phyloP scores from a whole-genome alignment of 495 filamentous ascomycete species.

The Immersiella caudata region DNA sequence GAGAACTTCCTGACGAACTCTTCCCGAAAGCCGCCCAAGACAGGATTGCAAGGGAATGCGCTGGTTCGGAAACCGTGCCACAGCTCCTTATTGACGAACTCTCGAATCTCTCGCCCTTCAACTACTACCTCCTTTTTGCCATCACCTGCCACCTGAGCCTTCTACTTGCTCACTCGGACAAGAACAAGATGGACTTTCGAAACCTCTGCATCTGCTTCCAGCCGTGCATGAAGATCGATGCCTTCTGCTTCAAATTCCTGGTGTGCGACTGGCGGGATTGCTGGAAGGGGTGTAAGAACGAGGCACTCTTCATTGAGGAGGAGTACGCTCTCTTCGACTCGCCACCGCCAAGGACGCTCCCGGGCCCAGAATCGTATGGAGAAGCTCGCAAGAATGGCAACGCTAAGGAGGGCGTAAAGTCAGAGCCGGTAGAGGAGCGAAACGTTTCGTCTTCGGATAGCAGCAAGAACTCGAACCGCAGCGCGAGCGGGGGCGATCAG shows the following conservation, averaged over 20 bases:
- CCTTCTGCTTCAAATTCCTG: slow-evolving; percentile 86
- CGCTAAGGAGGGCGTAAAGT: slow-evolving; percentile 16
- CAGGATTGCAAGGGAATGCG: slow-evolving; percentile 71
- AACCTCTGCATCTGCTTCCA: slow-evolving; percentile 95
- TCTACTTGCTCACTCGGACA: slow-evolving; percentile 78
- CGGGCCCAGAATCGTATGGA: slow-evolving; percentile 10
- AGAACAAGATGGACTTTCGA: slow-evolving; percentile 93
- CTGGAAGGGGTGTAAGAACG: slow-evolving; percentile 95
- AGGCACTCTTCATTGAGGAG: slow-evolving; percentile 72
- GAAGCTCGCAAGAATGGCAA: slow-evolving; percentile 17
- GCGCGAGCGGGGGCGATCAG: slow-evolving; percentile 23
- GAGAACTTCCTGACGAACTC: slow-evolving; percentile 89
- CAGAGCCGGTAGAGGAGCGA: slow-evolving; percentile 53
- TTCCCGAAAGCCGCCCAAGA: slow-evolving; percentile 80
- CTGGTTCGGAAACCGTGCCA: slow-evolving; percentile 73
- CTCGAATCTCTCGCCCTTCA: slow-evolving; percentile 84
- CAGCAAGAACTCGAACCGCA: slow-evolving; percentile 34
- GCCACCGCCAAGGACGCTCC: slow-evolving; percentile 43
- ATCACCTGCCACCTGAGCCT: slow-evolving; percentile 92
- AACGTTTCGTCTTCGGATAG: slow-evolving; percentile 69
- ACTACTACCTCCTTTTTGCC: slow-evolving; percentile 94
- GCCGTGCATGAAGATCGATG: slow-evolving; percentile 89
- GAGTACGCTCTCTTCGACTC: slow-evolving; percentile 68
- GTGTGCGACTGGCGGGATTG: slow-evolving; percentile 91
- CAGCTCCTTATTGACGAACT: slow-evolving; percentile 85